Conservation (phyloP, 2,329 filamentous ascomycete genomes). For the Colletotrichum camelliae region DNA sequence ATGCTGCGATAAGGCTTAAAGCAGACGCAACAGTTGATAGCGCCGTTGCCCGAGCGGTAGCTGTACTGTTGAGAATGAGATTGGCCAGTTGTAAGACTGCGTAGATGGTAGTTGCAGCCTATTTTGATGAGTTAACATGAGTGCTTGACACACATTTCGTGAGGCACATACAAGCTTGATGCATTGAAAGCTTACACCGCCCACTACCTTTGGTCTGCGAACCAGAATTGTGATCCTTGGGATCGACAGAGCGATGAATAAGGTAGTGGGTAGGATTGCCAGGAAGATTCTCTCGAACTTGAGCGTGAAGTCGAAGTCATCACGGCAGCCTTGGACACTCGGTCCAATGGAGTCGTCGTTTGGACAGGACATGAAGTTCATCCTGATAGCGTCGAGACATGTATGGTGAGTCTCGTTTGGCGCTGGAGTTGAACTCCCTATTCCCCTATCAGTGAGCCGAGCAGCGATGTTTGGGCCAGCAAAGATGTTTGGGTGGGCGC, state of each 20-base stretch:
- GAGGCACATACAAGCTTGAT: conserved; percentile 23
- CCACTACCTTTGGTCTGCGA: conserved; percentile 31
- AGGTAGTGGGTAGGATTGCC: conserved; percentile 36
- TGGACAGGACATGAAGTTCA: conserved; percentile 19
- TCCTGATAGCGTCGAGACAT: background rate
- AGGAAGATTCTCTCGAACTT: conserved; percentile 48
- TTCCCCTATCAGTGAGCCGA: background rate
- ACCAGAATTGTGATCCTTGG: conserved; percentile 31
- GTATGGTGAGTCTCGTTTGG: background rate
- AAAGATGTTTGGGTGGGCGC: background rate
- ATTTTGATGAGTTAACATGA: background rate
- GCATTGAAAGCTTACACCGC: conserved; percentile 30
- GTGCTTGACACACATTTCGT: background rate
- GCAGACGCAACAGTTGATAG: conserved; percentile 19
- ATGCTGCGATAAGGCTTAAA: conserved; percentile 32
- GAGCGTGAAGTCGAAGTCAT: conserved; percentile 48
- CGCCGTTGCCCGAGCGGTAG: background rate
- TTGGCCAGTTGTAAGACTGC: background rate
- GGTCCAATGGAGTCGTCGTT: conserved; percentile 40
- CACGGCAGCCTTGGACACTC: conserved; percentile 40
- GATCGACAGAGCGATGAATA: conserved; percentile 36
- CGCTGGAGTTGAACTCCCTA: background rate
- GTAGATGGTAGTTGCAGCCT: background rate
- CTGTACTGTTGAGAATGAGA: background rate
- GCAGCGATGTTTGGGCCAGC: background rate